Evolutionary conservation across 2,329 filamentous ascomycete genomes (phyloP), one percentile per base, ranked within the genome.

Genomic region (Curvularia lunata): DNA sequence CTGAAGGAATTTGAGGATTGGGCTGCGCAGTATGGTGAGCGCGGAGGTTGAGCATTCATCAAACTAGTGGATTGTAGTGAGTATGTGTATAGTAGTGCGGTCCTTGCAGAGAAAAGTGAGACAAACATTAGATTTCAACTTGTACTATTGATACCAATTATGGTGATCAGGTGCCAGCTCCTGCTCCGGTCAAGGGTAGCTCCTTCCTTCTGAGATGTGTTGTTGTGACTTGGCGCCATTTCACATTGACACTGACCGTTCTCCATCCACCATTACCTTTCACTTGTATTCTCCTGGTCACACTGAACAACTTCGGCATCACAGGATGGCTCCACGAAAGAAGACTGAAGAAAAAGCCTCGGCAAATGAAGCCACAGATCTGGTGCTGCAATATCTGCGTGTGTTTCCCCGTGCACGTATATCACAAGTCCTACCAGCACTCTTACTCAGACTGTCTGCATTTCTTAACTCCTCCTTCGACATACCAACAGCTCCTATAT

Each of bases 1-100:
- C 78, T 99, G 38, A 90, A 91, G 73, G 86, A 92, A 72, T 97
- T 96, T 75, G 95, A 98, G 77, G 90, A 96, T 62, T 99, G 95
- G 95, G 92, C 95, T 2, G 87, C 77, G 73, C 90, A 96, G 74
- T 99, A 95, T 82, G 95, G 95, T 45, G 95, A 99, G 78, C 82
- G 94, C 40, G 94, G 92, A 34, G 92, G 92, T 19, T 96, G 56
- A 69, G 42, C 16, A 32, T 4, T 45, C 7, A n/a, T n/a, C 23
- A 32, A 9, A 16, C 25, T 4, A 40, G 23, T n/a, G 28, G 19
- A 28, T 30, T 28, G 18, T 21, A 51, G 30, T 28, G 25, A n/a
- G 18, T 16, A 13, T 18, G 4, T 34, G 27, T 19, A 45, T 53
- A 37, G 23, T 38, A 51, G 7, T 47, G 27, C 42, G 41, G 37